Evolutionary conservation across 78 protist species (phyloP).

Genomic region (Emiliania huxleyi): DNA sequence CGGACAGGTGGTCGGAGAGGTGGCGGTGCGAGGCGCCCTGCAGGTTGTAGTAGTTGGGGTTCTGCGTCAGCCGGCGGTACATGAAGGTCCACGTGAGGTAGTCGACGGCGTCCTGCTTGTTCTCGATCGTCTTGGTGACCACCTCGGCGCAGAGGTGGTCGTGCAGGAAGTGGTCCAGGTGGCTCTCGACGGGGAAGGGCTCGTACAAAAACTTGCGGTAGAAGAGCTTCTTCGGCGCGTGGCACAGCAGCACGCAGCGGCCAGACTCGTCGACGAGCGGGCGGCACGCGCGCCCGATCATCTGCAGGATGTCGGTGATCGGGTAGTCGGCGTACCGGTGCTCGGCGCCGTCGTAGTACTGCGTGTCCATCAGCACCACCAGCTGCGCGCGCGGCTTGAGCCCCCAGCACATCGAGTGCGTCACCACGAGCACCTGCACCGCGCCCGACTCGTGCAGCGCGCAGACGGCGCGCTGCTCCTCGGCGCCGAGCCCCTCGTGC

Average conservation of each 20-base stretch:
- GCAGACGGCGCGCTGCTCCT: slow-evolving; percentile 58
- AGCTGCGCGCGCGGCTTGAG: slow-evolving; percentile 44
- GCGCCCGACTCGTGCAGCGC: slow-evolving; percentile 57
- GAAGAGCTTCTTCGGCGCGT: slow-evolving; percentile 77
- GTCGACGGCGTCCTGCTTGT: slow-evolving; percentile 90
- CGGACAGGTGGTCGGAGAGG: slow-evolving; percentile 87
- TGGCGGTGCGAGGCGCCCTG: slow-evolving; percentile 75
- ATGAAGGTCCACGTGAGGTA: slow-evolving; percentile 94
- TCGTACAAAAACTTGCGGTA: slow-evolving; percentile 88
- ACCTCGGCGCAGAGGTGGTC: slow-evolving; percentile 82
- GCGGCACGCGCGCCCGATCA: slow-evolving; percentile 91
- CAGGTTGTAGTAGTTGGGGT: slow-evolving; percentile 92
- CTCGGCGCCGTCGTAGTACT: slow-evolving; percentile 70
- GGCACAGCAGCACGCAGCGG: slow-evolving; percentile 78
- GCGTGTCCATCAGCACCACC: slow-evolving; percentile 76
- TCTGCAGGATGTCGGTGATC: slow-evolving; percentile 87
- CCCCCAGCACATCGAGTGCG: slow-evolving; percentile 61
- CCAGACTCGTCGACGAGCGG: slow-evolving; percentile 44
- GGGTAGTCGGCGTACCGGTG: slow-evolving; percentile 85
- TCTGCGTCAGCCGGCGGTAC: slow-evolving; percentile 87
- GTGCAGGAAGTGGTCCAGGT: slow-evolving; percentile 82
- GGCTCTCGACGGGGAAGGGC: slow-evolving; percentile 95
- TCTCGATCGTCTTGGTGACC: slow-evolving; percentile 54
- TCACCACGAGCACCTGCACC: slow-evolving; percentile 61
- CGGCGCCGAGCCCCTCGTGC: slow-evolving; percentile 74